phyloP scores from a whole-genome alignment of 106 monocot species.

The Dioscorea dumetorum region DNA sequence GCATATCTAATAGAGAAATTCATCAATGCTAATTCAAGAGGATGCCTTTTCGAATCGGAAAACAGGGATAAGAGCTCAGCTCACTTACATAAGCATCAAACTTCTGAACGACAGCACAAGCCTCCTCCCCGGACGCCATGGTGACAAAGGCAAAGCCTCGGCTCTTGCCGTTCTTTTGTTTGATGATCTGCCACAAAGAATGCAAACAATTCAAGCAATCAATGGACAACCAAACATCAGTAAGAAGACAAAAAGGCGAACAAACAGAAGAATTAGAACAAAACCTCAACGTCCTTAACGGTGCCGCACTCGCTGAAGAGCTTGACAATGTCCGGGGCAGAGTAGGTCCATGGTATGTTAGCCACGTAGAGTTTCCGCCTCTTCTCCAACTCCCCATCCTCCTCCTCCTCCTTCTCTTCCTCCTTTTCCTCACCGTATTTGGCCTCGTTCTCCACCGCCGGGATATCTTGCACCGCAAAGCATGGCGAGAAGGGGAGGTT shows the following conservation, averaged over 20 bases:
- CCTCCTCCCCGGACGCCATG: slow-evolving; percentile 27
- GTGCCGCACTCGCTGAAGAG: slow-evolving; percentile 35
- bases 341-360: slow-evolving; percentile 30
- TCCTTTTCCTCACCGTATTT: neutral
- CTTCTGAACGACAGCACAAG: slow-evolving; percentile 25
- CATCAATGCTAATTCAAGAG: neutral
- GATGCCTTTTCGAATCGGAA: no score
- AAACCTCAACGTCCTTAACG: slow-evolving; percentile 34
- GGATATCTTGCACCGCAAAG: neutral
- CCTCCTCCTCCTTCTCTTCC: slow-evolving; percentile 4
- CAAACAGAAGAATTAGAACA: no score
- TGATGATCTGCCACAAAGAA: slow-evolving; percentile 19
- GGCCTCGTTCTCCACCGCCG: neutral
- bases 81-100: slow-evolving; percentile 34
- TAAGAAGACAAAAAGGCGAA: neutral
- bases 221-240: neutral
- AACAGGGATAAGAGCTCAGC: neutral
- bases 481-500: neutral
- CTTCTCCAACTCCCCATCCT: slow-evolving; percentile 9
- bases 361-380: slow-evolving; percentile 24
- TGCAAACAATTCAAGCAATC: neutral
- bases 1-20: neutral
- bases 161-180: slow-evolving; percentile 32
- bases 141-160: slow-evolving; percentile 38
- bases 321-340: slow-evolving; percentile 23